Evolutionary conservation across 345 rosid species (phyloP).

Genomic region (Cardiospermum halicacabum): DNA sequence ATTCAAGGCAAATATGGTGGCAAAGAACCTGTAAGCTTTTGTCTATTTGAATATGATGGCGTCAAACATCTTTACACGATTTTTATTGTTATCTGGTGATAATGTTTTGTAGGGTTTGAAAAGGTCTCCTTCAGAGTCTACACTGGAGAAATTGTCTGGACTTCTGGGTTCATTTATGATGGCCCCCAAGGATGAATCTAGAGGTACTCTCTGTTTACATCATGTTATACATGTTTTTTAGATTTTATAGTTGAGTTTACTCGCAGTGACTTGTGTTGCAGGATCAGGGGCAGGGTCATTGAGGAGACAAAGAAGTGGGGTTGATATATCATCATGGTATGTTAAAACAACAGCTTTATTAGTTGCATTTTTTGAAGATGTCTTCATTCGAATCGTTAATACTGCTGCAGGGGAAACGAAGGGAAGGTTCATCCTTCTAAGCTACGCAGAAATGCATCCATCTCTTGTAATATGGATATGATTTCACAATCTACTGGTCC

Average conservation of each 20-base stretch:
- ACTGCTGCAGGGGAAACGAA: conserved; percentile 40
- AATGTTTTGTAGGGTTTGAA: conserved; percentile 42
- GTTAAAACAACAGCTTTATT: conserved; percentile 7
- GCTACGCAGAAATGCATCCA: conserved; percentile 75
- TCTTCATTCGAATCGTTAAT: conserved; percentile 5
- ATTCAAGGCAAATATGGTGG: conserved; percentile 82
- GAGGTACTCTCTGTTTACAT: conserved; percentile 36
- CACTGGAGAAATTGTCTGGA: conserved; percentile 72
- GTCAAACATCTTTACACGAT: neutral
- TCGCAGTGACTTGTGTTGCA: conserved; percentile 22
- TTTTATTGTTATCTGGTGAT: neutral
- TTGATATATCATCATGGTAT: conserved; percentile 60
- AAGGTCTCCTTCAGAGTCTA: conserved; percentile 73
- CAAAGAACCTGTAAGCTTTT: conserved; percentile 56
- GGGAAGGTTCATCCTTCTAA: conserved; percentile 36
- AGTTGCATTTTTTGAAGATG: neutral
- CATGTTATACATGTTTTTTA: neutral
- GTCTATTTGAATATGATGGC: neutral
- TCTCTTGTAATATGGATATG: conserved; percentile 57
- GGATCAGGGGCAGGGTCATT: conserved; percentile 56
- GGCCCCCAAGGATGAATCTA: conserved; percentile 49
- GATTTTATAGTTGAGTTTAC: neutral
- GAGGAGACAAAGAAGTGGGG: conserved; percentile 70
- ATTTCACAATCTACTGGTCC: conserved; percentile 30
- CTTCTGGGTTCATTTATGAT: conserved; percentile 66